A percentile compares a stretch with the other conserved stretches of the same genome.
Evolutionary conservation across 2,329 filamentous ascomycete species (phyloP).

Genomic region (Helicocarpus griseus): DNA sequence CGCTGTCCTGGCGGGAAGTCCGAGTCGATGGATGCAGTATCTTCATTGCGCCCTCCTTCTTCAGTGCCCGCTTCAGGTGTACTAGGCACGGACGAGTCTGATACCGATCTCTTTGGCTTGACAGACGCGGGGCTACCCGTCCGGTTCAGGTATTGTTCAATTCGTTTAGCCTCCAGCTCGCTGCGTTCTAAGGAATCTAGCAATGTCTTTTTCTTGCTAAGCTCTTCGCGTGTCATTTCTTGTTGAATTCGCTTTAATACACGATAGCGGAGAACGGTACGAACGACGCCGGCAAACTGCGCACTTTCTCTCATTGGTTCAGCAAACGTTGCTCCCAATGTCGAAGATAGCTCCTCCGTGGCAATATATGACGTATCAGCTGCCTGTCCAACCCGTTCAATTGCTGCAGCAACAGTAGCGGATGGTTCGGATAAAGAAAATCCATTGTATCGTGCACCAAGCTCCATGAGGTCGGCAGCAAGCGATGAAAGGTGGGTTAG

Average conservation of each 20-base stretch:
- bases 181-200: conserved; percentile 87
- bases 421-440: conserved; percentile 93
- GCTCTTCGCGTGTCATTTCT: conserved; percentile 90
- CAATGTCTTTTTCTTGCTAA: conserved; percentile 73
- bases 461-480: conserved; percentile 78
- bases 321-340: conserved; percentile 85
- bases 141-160: conserved; percentile 76
- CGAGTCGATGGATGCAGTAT: conserved; percentile 85
- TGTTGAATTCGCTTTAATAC: conserved; percentile 93
- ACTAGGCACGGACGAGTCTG: conserved; percentile 41
- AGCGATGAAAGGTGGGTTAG: conserved; percentile 75
- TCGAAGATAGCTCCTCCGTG: conserved; percentile 79
- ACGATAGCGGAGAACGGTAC: conserved; percentile 77
- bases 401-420: conserved; percentile 77
- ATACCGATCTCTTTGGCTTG: conserved; percentile 57
- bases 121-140: conserved; percentile 44
- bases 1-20: conserved; percentile 89
- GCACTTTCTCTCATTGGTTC: conserved; percentile 97
- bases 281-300: conserved; percentile 91
- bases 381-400: conserved; percentile 88
- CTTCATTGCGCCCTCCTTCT: conserved; percentile 52
- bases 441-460: conserved; percentile 92
- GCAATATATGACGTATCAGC: conserved; percentile 94
- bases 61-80: conserved; percentile 28
- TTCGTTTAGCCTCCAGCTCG: conserved; percentile 82